These are phyloP conservation scores for Penicillium fimorum DNA, from an alignment of 495 filamentous ascomycete species.

Conservation along the genomic window DNA sequence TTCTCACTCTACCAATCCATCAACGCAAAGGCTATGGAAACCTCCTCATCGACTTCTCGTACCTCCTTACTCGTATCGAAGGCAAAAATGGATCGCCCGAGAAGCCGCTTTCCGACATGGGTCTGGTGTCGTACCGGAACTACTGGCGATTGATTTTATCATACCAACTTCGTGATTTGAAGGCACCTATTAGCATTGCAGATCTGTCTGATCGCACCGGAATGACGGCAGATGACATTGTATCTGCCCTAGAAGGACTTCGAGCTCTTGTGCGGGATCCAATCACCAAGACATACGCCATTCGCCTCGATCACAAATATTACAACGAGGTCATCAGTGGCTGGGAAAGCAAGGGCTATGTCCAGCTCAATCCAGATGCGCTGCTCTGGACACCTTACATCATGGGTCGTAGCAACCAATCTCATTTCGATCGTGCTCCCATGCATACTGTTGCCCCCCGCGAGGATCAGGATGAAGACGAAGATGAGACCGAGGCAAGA, in stretches of 20 bases:
- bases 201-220: conserved; percentile 88
- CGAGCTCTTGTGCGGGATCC: conserved; percentile 88
- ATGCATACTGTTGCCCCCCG: conserved; percentile 85
- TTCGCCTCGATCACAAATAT: conserved; percentile 78
- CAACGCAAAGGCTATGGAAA: conserved; percentile 97
- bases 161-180: conserved; percentile 69
- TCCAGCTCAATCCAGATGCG: conserved; percentile 75
- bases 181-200: conserved; percentile 65
- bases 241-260: conserved; percentile 86
- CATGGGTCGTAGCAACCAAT: conserved; percentile 84
- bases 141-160: conserved; percentile 93
- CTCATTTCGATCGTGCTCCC: conserved; percentile 79
- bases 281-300: conserved; percentile 79
- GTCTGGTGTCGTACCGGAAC: conserved; percentile 91
- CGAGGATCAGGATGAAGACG: conserved; percentile 63
- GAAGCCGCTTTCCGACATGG: conserved; percentile 97
- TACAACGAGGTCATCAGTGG: conserved; percentile 81
- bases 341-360: conserved; percentile 83
- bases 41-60: conserved; percentile 95
- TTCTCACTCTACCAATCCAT: conserved; percentile 91
- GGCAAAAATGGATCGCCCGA: conserved; percentile 94
- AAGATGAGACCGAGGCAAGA: conserved; percentile 52
- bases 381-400: conserved; percentile 97
- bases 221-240: conserved; percentile 93
- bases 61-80: conserved; percentile 89